phyloP scores from a whole-genome alignment of 176 grass and related monocot genomes.

The Lolium rigidum region DNA sequence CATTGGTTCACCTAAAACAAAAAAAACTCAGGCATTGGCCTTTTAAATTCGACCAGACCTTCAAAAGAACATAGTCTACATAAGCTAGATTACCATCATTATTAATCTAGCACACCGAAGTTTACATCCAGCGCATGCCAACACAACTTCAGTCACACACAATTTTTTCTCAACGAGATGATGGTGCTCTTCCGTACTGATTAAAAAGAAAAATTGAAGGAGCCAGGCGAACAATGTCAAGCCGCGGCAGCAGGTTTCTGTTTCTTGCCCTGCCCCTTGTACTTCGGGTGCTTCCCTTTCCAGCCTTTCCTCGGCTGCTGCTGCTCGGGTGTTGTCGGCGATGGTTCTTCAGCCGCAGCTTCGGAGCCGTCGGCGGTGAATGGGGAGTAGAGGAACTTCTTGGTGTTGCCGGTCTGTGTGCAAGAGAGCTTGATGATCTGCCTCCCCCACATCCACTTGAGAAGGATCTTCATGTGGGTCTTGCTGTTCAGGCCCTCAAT shows the following conservation, averaged over 20 bases:
- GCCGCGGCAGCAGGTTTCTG: not conserved
- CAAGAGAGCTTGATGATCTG: conserved; percentile 24
- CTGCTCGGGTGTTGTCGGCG: not conserved
- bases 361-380: not conserved
- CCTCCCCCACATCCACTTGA: conserved; percentile 26
- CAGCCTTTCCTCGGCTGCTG: not conserved
- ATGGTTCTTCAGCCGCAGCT: not conserved
- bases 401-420: not conserved
- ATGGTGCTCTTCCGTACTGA: too few species aligned
- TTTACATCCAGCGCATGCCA: too few species aligned
- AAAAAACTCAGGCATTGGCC: too few species aligned
- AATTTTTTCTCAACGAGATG: too few species aligned
- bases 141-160: too few species aligned
- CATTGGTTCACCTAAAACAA: too few species aligned
- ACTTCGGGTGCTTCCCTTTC: conserved; percentile 24
- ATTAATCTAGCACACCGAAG: too few species aligned
- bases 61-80: too few species aligned
- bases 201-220: too few species aligned
- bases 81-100: too few species aligned
- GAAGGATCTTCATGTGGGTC: conserved; percentile 26
- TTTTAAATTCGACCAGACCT: too few species aligned
- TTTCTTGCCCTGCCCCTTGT: conserved; percentile 17
- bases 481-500: conserved; percentile 22
- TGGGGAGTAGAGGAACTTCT: conserved; percentile 21
- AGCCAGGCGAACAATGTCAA: not conserved